A percentile compares a stretch with the other conserved stretches of the same genome.
Evolutionary conservation across 2,329 filamentous ascomycete genomes (phyloP).

Genomic region (Epichloe scottii): DNA sequence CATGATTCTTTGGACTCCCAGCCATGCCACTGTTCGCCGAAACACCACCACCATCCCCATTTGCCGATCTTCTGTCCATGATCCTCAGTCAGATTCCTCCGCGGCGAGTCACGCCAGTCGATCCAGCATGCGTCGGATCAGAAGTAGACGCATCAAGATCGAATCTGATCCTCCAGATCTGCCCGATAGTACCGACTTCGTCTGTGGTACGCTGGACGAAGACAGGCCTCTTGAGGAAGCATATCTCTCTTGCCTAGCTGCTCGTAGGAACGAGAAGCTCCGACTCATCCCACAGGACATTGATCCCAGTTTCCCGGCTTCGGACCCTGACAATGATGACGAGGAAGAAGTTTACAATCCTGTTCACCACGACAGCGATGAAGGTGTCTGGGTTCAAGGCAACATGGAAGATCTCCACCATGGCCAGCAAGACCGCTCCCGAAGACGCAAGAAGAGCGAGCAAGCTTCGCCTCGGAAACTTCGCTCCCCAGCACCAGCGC

Average conservation of each 20-base stretch:
- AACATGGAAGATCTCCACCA: conserved; percentile 55
- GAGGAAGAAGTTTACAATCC: conserved; percentile 54
- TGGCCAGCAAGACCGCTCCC: conserved; percentile 36
- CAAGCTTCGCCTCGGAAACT: conserved; percentile 31
- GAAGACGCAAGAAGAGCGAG: conserved; percentile 37
- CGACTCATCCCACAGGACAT: conserved; percentile 87
- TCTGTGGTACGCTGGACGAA: conserved; percentile 95
- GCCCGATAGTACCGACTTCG: conserved; percentile 95
- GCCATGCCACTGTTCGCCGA: conserved; percentile 25
- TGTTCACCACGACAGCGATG: conserved; percentile 51
- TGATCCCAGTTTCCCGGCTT: conserved; percentile 92
- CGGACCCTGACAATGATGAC: conserved; percentile 77
- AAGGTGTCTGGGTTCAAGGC: conserved; percentile 57
- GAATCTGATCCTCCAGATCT: conserved; percentile 58
- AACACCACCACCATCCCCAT: conserved; percentile 22
- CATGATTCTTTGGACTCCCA: conserved; percentile 42
- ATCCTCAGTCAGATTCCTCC: conserved; percentile 49
- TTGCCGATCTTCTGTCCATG: conserved; percentile 27
- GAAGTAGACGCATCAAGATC: conserved; percentile 13
- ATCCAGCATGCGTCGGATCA: conserved; percentile 16
- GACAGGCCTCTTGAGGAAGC: conserved; percentile 89
- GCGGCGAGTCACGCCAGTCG: conserved; percentile 29
- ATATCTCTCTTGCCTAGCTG: conserved; percentile 74
- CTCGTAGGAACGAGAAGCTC: conserved; percentile 70
- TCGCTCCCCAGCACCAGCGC: conserved; percentile 29